Evolutionary conservation across 768 basidiomycete species (phyloP), one percentile per base, ranked within the genome.

Genomic region (Russula olivacea): DNA sequence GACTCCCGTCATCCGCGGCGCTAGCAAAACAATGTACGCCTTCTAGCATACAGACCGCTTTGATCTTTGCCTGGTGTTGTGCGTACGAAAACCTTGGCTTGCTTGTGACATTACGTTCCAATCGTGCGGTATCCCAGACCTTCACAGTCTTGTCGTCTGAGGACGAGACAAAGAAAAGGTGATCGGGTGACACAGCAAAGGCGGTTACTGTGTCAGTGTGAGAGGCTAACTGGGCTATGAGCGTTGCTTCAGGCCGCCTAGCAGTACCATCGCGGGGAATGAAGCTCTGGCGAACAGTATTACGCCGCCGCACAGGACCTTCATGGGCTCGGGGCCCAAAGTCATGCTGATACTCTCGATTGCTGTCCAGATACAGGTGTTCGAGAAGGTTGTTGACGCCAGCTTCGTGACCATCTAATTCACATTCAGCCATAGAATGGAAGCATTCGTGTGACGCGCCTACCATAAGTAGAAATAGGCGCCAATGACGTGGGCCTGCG

Each of bases 131-230:
- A 67, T 93, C 89, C 93, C 93, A 97, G 47, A 91, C 80, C 72
- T 93, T 95, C 70, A 95, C 86, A 0, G 91, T 94, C 76, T 91
- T 91, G 74, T 98, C 96, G 65, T 98, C 87, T 0, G 93, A 96
- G 41, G 90, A 86, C 0, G 96, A 92, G 4, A 95, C 86, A 67
- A 99, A 98, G 79, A 97, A 99, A 72, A 87, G 76, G 69, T 97
- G 93, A 70, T 98, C 97, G 2, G 96, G 95, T 1, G 96, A 87
- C 25, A 94, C 90, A 2, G 88, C 88, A 25, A 98, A 77, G 9
- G 85, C 82, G 2, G 88, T 93, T 61, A 98, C 78, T 1, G 85
- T 78, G 28, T 88, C 91, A 0, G 85, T 81, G 71, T 98, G 96
- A 4, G 93, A 89, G 19, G 82, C 81, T 17, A 97, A 80, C 72